A percentile compares a stretch with the other conserved stretches of the same genome.
Conservation (phyloP, 73 alveolate genomes). For the Symbiodinium pilosum region DNA sequence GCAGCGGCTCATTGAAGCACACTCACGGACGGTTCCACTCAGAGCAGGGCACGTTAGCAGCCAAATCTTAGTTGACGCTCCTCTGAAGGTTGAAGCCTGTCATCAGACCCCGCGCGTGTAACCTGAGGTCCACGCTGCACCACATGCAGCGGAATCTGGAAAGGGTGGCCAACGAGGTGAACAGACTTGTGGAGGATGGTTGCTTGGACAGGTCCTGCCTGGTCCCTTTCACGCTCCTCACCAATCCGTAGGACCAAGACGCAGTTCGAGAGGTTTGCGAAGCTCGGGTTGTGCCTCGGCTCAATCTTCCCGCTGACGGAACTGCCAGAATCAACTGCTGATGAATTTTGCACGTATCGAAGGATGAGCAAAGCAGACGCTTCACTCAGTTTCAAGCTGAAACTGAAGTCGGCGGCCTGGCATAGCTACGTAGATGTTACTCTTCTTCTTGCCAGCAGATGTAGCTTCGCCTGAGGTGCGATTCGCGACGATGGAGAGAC, state of each 20-base stretch:
- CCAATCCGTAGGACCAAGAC: constrained; percentile 42
- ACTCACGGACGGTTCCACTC: no score
- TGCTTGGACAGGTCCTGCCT: background rate
- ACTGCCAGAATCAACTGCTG: background rate
- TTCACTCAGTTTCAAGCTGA: constrained; percentile 76
- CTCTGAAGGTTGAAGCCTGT: no score
- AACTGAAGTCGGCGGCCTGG: constrained; percentile 12
- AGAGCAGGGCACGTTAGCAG: no score
- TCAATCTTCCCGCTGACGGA: background rate
- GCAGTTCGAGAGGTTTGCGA: constrained; percentile 67
- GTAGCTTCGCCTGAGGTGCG: constrained; percentile 30
- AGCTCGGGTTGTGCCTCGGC: constrained; percentile 41
- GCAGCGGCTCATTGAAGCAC: no score
- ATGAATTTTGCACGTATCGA: background rate
- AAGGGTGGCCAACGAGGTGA: constrained; percentile 71
- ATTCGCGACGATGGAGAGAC: constrained; percentile 67
- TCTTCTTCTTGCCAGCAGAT: no score
- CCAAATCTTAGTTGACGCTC: no score
- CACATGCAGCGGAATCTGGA: constrained; percentile 79
- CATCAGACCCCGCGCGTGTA: no score
- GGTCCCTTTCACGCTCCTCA: background rate
- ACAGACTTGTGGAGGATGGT: constrained; percentile 42
- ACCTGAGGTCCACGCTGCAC: constrained; percentile 78
- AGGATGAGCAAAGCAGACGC: constrained; percentile 91
- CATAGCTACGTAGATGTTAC: background rate